These are phyloP conservation scores for Backusella morwellensis DNA, from an alignment of 192 early-diverging fungal species.

Conservation along the genomic window DNA sequence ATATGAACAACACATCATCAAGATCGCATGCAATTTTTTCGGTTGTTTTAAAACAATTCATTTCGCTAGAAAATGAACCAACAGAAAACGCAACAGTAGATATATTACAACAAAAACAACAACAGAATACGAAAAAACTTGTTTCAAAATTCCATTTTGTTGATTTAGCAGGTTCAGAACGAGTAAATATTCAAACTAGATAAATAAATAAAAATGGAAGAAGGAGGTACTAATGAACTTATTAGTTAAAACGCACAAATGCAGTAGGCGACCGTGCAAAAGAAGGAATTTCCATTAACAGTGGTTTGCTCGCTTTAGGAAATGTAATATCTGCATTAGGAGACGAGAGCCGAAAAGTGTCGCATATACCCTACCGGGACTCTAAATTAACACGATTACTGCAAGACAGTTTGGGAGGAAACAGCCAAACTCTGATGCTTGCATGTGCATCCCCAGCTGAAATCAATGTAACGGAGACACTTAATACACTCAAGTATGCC, in stretches of 20 bases:
- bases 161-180: constrained; percentile 96
- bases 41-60: constrained; percentile 80
- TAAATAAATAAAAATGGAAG: background rate
- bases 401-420: constrained; percentile 95
- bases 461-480: constrained; percentile 79
- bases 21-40: constrained; percentile 98
- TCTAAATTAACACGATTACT: constrained; percentile 94
- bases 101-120: background rate
- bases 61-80: constrained; percentile 12
- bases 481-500: constrained; percentile 96
- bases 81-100: background rate
- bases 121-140: background rate
- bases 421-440: constrained; percentile 88
- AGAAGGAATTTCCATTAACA: constrained; percentile 97
- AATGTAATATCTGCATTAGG: constrained; percentile 97
- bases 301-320: constrained; percentile 90
- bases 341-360: constrained; percentile 59
- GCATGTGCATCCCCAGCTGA: constrained; percentile 90
- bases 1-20: constrained; percentile 94
- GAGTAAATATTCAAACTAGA: constrained; percentile 37
- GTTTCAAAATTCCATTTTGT: constrained; percentile 96
- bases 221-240: background rate
- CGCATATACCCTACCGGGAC: constrained; percentile 94
- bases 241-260: constrained; percentile 82
- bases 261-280: constrained; percentile 90